Evolutionary conservation across 805 yeast species (phyloP).

Genomic region (Ogataea philodendri): DNA sequence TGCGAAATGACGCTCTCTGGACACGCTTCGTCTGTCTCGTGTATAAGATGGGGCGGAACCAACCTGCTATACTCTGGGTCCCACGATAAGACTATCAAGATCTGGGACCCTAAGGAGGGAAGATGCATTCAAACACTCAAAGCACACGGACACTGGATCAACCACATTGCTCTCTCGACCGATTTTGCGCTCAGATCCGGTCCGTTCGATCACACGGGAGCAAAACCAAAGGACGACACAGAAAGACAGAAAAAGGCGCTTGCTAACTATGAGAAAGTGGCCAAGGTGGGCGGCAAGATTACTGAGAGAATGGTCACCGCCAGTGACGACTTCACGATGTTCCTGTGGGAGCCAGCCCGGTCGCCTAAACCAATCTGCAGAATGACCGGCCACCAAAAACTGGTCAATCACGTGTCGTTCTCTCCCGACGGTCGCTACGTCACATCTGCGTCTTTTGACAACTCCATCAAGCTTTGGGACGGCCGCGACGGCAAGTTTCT

Average conservation of each 20-base stretch:
- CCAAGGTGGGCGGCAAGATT: slow-evolving; percentile 51
- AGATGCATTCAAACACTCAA: slow-evolving; percentile 73
- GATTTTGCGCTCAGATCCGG: slow-evolving; percentile 87
- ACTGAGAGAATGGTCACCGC: slow-evolving; percentile 89
- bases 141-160: slow-evolving; percentile 97
- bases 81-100: slow-evolving; percentile 90
- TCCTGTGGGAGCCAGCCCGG: slow-evolving; percentile 88
- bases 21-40: slow-evolving; percentile 83
- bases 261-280: slow-evolving; percentile 59
- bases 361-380: slow-evolving; percentile 81
- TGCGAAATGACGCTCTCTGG: slow-evolving; percentile 76
- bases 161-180: slow-evolving; percentile 87
- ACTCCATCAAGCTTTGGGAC: slow-evolving; percentile 94
- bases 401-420: slow-evolving; percentile 92
- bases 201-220: slow-evolving; percentile 74
- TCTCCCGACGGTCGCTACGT: slow-evolving; percentile 92
- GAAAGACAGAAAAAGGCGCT: slow-evolving; percentile 55
- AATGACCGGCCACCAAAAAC: slow-evolving; percentile 96
- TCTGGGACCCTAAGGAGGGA: slow-evolving; percentile 85
- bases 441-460: slow-evolving; percentile 93
- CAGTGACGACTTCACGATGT: slow-evolving; percentile 97
- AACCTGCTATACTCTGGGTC: slow-evolving; percentile 84
- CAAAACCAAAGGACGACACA: slow-evolving; percentile 40
- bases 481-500: slow-evolving; percentile 88
- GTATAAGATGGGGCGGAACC: slow-evolving; percentile 96